Percentiles rank a stretch among this genome's conserved stretches.
Evolutionary conservation across 2,329 filamentous ascomycete genomes (phyloP).

Genomic region (Arthrobotrys megalospora): DNA sequence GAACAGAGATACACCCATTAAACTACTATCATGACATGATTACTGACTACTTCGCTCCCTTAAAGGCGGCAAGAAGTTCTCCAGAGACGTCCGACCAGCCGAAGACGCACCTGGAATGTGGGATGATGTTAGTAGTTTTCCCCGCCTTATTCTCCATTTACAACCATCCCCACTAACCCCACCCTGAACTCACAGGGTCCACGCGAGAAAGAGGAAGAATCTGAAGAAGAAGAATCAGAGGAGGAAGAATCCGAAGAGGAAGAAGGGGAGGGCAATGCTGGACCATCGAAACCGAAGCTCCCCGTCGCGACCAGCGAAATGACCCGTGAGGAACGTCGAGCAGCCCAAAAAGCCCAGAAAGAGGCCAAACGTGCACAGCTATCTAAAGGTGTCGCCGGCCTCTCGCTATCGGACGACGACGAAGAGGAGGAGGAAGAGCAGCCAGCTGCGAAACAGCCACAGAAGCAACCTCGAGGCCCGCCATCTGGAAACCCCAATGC

Average conservation of each 20-base stretch:
- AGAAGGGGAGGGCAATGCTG: constrained; percentile 48
- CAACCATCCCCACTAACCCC: constrained; percentile 10
- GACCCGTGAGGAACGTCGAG: constrained; percentile 89
- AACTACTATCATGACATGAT: background rate
- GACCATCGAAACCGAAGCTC: constrained; percentile 68
- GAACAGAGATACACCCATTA: background rate
- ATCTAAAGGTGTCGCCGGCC: constrained; percentile 84
- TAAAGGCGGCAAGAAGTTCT: constrained; percentile 93
- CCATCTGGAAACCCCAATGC: constrained; percentile 61
- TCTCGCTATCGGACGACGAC: constrained; percentile 81
- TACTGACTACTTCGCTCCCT: background rate
- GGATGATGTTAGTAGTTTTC: constrained; percentile 72
- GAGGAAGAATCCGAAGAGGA: constrained; percentile 67
- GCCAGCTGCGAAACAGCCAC: constrained; percentile 66
- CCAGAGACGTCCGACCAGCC: constrained; percentile 86
- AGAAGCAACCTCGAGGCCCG: constrained; percentile 62
- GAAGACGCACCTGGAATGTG: constrained; percentile 93
- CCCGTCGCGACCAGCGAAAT: constrained; percentile 70
- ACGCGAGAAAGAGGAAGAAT: constrained; percentile 68
- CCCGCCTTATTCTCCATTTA: constrained; percentile 1
- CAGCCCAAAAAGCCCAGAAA: constrained; percentile 90
- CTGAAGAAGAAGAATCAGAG: constrained; percentile 70
- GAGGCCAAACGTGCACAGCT: constrained; percentile 80
- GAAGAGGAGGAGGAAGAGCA: constrained; percentile 74
- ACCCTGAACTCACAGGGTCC: constrained; percentile 66